phyloP scores from a whole-genome alignment of 108 stramenopile genomes.

The Fragilaria crotonensis region DNA sequence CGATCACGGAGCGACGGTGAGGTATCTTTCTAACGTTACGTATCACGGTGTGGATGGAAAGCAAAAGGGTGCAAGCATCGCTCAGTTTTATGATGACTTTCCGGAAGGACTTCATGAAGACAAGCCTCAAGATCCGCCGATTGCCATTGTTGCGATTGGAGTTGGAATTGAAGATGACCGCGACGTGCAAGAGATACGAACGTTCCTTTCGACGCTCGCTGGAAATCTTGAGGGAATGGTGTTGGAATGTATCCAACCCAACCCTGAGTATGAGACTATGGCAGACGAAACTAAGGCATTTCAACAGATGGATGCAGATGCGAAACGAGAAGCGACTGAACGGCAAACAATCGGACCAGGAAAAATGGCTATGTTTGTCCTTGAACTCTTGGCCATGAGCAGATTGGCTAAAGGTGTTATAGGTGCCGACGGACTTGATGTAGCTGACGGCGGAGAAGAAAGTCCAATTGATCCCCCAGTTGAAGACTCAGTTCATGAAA shows the following conservation, averaged over 20 bases:
- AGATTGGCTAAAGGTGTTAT: constrained; percentile 21
- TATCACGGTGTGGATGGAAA: constrained; percentile 54
- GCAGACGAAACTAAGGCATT: constrained; percentile 59
- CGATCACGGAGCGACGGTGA: constrained; percentile 31
- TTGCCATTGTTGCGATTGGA: constrained; percentile 38
- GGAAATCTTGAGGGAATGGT: constrained; percentile 4
- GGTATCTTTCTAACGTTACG: constrained; percentile 57
- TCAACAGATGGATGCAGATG: constrained; percentile 34
- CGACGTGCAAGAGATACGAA: constrained; percentile 39
- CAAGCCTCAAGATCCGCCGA: constrained; percentile 18
- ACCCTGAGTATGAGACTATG: constrained; percentile 45
- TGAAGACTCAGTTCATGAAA: too few relatives aligned
- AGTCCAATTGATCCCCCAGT: constrained; percentile 1
- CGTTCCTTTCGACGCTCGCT: constrained; percentile 31
- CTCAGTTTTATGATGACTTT: constrained; percentile 41
- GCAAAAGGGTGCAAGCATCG: constrained; percentile 37
- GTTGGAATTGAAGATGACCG: constrained; percentile 38
- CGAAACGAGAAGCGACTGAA: constrained; percentile 26
- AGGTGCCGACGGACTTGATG: neutral
- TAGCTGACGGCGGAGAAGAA: neutral
- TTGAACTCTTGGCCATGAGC: too few relatives aligned
- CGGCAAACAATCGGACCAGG: constrained; percentile 56
- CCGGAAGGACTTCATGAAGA: constrained; percentile 2
- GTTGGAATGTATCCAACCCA: constrained; percentile 41
- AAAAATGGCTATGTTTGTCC: constrained; percentile 66